These are phyloP conservation scores for Yueomyces sp. DNA, from an alignment of 805 yeast genomes.

Conservation along the genomic window DNA sequence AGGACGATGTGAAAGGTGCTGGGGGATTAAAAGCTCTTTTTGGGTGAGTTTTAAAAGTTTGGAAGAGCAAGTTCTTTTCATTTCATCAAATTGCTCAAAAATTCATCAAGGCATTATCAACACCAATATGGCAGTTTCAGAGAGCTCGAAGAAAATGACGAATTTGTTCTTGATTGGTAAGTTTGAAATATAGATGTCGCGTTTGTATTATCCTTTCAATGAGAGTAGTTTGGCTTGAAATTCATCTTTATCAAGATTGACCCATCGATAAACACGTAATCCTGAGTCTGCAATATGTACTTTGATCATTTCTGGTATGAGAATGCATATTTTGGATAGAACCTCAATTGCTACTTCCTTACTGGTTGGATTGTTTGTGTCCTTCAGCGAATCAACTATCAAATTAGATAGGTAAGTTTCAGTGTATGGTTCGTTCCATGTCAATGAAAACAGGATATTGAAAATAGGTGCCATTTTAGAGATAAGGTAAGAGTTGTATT, in stretches of 20 bases:
- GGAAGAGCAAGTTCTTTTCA: no score
- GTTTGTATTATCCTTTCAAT: no score
- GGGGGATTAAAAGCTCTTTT: no score
- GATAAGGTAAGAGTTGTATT: slow-evolving; percentile 16
- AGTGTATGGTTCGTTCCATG: slow-evolving; percentile 18
- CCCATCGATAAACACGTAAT: slow-evolving; percentile 20
- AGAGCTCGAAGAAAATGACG: no score
- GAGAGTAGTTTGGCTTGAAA: neutral
- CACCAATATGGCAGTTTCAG: no score
- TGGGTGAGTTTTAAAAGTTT: no score
- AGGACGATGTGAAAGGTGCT: no score
- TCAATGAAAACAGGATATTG: slow-evolving; percentile 13
- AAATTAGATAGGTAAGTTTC: slow-evolving; percentile 13
- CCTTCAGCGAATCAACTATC: slow-evolving; percentile 20
- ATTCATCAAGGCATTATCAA: no score
- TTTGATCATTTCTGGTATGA: slow-evolving; percentile 7
- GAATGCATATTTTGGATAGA: slow-evolving; percentile 9
- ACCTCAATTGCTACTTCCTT: slow-evolving; percentile 15
- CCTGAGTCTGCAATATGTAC: slow-evolving; percentile 15
- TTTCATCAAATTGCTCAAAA: no score
- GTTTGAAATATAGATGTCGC: no score
- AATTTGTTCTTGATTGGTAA: no score
- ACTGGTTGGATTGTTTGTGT: slow-evolving; percentile 23
- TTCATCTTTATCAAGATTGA: slow-evolving; percentile 7
- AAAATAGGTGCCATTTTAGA: slow-evolving; percentile 20